A percentile compares a stretch with the other conserved stretches of the same genome.
These are phyloP conservation scores for Clavaria fumosa DNA, from an alignment of 768 basidiomycete genomes.

Conservation along the genomic window DNA sequence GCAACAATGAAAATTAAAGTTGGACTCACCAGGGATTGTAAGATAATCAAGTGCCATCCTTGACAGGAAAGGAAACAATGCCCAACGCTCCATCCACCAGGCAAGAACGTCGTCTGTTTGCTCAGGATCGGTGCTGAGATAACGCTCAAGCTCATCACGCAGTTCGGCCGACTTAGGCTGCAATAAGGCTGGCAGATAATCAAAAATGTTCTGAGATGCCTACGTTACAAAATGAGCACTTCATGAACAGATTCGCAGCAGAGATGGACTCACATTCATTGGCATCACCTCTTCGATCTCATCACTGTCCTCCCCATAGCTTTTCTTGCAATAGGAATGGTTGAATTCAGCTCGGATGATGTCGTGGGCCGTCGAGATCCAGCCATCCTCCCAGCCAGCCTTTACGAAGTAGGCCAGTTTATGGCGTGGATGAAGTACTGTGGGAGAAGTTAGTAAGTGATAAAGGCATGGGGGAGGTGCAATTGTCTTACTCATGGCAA, in stretches of 20 bases:
- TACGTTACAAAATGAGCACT: neutral
- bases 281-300: neutral
- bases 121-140: constrained; percentile 10
- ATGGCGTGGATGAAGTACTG: constrained; percentile 19
- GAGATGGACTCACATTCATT: neutral
- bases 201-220: constrained; percentile 5
- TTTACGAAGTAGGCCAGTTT: constrained; percentile 19
- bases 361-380: constrained; percentile 13
- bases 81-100: constrained; percentile 10
- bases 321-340: neutral
- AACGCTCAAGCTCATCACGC: constrained; percentile 4
- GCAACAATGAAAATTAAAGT: neutral
- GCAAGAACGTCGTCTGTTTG: constrained; percentile 8
- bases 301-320: neutral
- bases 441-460: neutral
- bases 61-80: constrained; percentile 9
- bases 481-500: constrained; percentile 22
- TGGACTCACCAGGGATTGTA: constrained; percentile 11
- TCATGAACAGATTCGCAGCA: neutral
- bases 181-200: neutral
- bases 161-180: neutral
- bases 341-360: constrained; percentile 12
- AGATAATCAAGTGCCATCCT: constrained; percentile 12
- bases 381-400: constrained; percentile 13
- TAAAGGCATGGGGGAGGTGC: neutral